These are phyloP conservation scores for Catharanthus roseus DNA, from an alignment of 257 asterid species.

Conservation along the genomic window DNA sequence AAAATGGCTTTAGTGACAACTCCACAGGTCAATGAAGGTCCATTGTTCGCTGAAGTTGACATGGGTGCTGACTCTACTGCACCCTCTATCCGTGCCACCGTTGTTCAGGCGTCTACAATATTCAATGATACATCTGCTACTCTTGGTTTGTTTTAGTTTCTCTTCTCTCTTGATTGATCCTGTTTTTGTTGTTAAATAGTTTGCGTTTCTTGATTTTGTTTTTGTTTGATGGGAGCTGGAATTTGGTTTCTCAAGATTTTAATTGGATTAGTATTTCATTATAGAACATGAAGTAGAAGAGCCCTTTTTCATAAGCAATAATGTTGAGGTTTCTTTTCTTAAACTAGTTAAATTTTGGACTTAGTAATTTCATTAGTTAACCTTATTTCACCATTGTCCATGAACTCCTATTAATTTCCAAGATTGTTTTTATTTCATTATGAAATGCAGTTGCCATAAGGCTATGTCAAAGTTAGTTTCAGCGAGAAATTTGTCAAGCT, in stretches of 20 bases:
- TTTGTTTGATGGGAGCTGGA: not conserved
- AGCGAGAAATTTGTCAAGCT: not conserved
- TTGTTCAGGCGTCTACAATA: slow-evolving; percentile 92
- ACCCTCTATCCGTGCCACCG: slow-evolving; percentile 70
- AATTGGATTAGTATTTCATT: not conserved
- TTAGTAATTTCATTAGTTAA: no score
- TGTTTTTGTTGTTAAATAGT: not conserved
- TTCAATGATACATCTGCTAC: slow-evolving; percentile 95
- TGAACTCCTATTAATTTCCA: not conserved
- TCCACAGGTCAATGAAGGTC: slow-evolving; percentile 40
- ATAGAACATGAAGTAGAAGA: not conserved
- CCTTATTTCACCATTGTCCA: not conserved
- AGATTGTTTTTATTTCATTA: not conserved
- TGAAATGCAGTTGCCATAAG: not conserved
- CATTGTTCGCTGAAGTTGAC: slow-evolving; percentile 71
- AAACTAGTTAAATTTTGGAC: no score
- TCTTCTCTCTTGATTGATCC: not conserved
- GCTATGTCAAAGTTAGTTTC: not conserved
- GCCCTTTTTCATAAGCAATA: no score
- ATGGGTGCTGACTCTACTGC: slow-evolving; percentile 72
- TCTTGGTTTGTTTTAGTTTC: slow-evolving; percentile 44
- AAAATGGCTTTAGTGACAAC: slow-evolving; percentile 60
- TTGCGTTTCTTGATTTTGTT: not conserved
- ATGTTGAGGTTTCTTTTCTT: not conserved
- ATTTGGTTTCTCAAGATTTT: not conserved